Evolutionary conservation across 192 early-diverging fungal species (phyloP), one percentile per base, ranked within the genome.

Genomic region (Nowakowskiella sp.): DNA sequence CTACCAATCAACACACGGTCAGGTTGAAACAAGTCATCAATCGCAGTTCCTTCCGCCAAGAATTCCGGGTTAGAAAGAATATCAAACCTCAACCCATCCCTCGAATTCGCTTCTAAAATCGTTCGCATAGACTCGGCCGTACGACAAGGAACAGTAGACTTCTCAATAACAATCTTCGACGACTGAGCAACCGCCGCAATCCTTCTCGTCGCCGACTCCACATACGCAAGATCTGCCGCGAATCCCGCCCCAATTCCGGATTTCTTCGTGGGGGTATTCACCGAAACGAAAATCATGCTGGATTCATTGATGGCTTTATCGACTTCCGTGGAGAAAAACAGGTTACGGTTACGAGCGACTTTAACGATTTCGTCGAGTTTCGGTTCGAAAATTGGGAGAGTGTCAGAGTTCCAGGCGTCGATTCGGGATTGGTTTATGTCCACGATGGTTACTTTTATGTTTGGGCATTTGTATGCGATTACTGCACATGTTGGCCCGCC

Each of bases 51-150:
- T 67, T 95, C 92, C 57, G 90, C 89, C 55, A 95, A 78, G 71
- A 95, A 95, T 75, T 95, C 92, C 19, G 92, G 92, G 69, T 95
- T 95, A 10, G 90, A 88, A 42, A 92, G 72, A 44, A 95, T 90
- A 52, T 85, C 80, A 61, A 95, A 92, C 27, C 68, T 71, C 28
- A 91, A 82, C 29, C 71, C 72, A 16, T 67, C 61, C 25, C 57
- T 74, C 2, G 73, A 77, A 66, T 89, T 91, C 42, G 87, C 78
- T 44, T 85, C 83, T n/a, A 92, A 74, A 32, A 90, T 92, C 32
- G 79, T 79, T 50, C 85, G 77, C 75, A 95, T 86, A 58, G 73
- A 70, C 53, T 89, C 80, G 24, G 90, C 87, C 24, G 92, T 92
- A 47, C 88, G 75, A 67, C 92, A 95, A 31, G 92, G 92, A 7